Evolutionary conservation across 108 stramenopile genomes (phyloP), one percentile per base, ranked within the genome.

Genomic region (Stephanodiscus minutulus): DNA sequence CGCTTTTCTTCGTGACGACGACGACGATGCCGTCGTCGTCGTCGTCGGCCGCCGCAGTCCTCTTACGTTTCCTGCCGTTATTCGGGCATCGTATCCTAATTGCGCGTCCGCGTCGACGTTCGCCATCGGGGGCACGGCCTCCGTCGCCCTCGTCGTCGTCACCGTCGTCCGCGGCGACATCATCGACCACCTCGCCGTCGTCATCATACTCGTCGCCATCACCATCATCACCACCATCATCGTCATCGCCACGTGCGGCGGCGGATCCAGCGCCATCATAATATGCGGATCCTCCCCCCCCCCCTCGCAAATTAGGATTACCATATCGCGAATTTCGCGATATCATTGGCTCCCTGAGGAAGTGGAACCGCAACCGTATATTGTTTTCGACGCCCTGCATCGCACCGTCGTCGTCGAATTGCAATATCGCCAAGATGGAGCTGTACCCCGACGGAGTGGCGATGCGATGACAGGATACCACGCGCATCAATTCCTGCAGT

Each of bases 381-480:
- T 62, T 29, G 5, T 75, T 43, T 28, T 69, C 48, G 8, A 79
- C 68, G 6, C 49, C 68, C 2, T 59, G 67, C 82, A 73, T 84
- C 39, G 68, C 62, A 39, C 70, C 46, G 28, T 73, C 78, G 3
- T 77, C 60, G 24, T 79, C 56, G 10, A 88, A 35, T 56, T 70
- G 60, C 10, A 88, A 68, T 10, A 76, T 67, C 43, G 86, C 88
- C 61, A 82, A 62, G 27, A 87, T 87, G 20, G 64, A 55, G 28
- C 73, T 82, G 48, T 76, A 82, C 12, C 80, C 85, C 17, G 81
- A 69, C 12, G 49, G 53, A 3, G 82, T 76, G 31, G 76, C 68
- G 7, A 80, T 66, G 27, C 91, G 77, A 36, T 73, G 47, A 44
- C 85, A 90, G 13, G 81, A 81, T 28, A 77, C 74, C 1, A 93